Evolutionary conservation across 2,329 filamentous ascomycete genomes (phyloP), one percentile per base, ranked within the genome.

Genomic region (Botrytis deweyae): DNA sequence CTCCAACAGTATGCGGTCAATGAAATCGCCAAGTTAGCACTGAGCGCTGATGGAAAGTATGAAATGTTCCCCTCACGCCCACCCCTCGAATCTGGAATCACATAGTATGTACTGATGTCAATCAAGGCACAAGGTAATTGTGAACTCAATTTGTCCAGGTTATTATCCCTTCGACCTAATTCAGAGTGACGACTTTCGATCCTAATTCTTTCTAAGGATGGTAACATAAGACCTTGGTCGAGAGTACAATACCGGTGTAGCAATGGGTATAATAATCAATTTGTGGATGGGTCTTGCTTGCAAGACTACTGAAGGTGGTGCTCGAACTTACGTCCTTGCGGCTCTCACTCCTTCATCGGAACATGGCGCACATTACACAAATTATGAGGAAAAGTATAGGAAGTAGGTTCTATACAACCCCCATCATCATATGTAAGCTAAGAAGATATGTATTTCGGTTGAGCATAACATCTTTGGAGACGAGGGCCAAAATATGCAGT

Each of bases 281-380:
- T 29, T 55, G 2, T 75, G 78, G 64, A 77, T 76, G 71, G 73
- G 59, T 9, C 3, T 77, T 36, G 46, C 78, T 22, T 75, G 74
- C 20, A 81, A 80, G 70, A 79, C 74, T 7, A 79, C 81, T 4
- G 81, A 82, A 76, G 79, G 77, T 2, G 81, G 81, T 7, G 79
- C 80, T 46, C 77, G 79, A 66, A 79, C 79, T 52, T 76, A 79
- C 38, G 74, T 82, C 25, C 77, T 79, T 70, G 78, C 79, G 38
- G 78, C 79, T 9, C n/a, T 77, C 46, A 79, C 77, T 7, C 75
- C 70, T 40, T 74, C 77, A 9, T 76, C 73, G n/a, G 76, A 80
- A 65, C 76, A 79, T 74, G 78, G 79, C 38, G 75, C 76, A 64
- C 75, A 78, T 55, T 76, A 77, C 20, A 79, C 76, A 18, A 71